Conservation (phyloP, 352 stramenopile genomes). For the Globisporangium paroecandrum region DNA sequence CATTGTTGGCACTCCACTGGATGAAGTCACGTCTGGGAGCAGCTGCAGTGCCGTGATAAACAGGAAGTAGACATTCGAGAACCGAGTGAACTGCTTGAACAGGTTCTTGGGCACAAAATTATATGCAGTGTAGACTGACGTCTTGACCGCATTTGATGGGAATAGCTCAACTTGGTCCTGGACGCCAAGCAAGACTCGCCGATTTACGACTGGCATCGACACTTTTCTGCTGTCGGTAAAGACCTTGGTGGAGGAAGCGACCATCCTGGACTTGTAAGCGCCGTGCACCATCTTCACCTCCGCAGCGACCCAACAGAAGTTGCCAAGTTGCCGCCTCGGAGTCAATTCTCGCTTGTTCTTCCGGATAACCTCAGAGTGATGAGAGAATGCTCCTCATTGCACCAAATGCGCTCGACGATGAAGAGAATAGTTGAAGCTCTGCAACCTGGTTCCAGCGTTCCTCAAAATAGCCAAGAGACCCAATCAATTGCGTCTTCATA, state of each 20-base stretch:
- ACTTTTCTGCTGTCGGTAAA: constrained; percentile 12
- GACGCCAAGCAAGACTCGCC: constrained; percentile 28
- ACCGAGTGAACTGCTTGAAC: constrained; percentile 77
- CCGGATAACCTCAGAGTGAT: neutral
- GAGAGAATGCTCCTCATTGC: neutral
- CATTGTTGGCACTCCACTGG: constrained; percentile 77
- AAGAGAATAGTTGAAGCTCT: constrained; percentile 4
- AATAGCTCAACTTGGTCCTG: constrained; percentile 24
- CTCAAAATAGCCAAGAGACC: neutral
- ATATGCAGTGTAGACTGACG: constrained; percentile 53
- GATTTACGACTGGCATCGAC: constrained; percentile 17
- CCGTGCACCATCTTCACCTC: constrained; percentile 7
- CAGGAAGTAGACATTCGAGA: constrained; percentile 91
- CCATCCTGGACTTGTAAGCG: constrained; percentile 19
- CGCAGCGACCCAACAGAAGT: neutral
- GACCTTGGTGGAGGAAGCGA: neutral
- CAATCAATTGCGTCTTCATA: too few species aligned
- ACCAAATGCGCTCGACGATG: neutral
- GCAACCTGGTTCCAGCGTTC: neutral
- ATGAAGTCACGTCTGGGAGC: constrained; percentile 83
- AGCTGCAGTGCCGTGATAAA: constrained; percentile 83
- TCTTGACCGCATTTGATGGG: constrained; percentile 49
- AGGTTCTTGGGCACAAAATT: constrained; percentile 72
- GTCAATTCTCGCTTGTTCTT: neutral
- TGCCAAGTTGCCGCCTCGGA: neutral